A percentile compares a stretch with the other conserved stretches of the same genome.
Evolutionary conservation across 768 basidiomycete species (phyloP).

Genomic region (Lentinula boryana): DNA sequence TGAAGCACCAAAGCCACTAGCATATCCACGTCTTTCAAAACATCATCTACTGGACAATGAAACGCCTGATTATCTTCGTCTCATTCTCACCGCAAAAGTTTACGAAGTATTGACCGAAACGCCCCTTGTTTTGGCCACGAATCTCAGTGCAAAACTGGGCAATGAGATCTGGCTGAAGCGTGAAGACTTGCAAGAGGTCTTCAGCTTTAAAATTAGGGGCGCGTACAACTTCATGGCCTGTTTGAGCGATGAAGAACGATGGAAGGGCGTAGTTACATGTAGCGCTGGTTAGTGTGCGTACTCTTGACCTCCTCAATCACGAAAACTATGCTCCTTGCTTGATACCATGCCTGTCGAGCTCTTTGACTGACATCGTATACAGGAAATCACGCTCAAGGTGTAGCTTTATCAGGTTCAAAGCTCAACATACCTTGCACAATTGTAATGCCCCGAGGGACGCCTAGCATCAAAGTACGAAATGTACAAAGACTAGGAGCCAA

Average conservation of each 20-base stretch:
- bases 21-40: slow-evolving; percentile 60
- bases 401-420: slow-evolving; percentile 87
- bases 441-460: slow-evolving; percentile 95
- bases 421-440: slow-evolving; percentile 95
- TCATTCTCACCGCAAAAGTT: slow-evolving; percentile 86
- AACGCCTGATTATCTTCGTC: slow-evolving; percentile 81
- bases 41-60: slow-evolving; percentile 61
- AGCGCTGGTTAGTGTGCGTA: slow-evolving; percentile 88
- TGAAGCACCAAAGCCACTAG: slow-evolving; percentile 55
- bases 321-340: slow-evolving; percentile 4
- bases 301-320: slow-evolving; percentile 13
- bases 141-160: slow-evolving; percentile 82
- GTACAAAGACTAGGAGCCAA: slow-evolving; percentile 94
- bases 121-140: slow-evolving; percentile 81
- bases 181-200: slow-evolving; percentile 95
- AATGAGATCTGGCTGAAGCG: slow-evolving; percentile 96
- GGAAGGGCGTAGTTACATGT: slow-evolving; percentile 97
- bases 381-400: slow-evolving; percentile 99
- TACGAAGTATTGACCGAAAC: slow-evolving; percentile 89
- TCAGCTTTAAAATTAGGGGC: slow-evolving; percentile 98
- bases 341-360: neutral
- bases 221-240: slow-evolving; percentile 99
- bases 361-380: slow-evolving; percentile 6
- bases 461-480: slow-evolving; percentile 93
- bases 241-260: slow-evolving; percentile 81